phyloP scores from a whole-genome alignment of 108 stramenopile species.

The Nannochloropsis salina region DNA sequence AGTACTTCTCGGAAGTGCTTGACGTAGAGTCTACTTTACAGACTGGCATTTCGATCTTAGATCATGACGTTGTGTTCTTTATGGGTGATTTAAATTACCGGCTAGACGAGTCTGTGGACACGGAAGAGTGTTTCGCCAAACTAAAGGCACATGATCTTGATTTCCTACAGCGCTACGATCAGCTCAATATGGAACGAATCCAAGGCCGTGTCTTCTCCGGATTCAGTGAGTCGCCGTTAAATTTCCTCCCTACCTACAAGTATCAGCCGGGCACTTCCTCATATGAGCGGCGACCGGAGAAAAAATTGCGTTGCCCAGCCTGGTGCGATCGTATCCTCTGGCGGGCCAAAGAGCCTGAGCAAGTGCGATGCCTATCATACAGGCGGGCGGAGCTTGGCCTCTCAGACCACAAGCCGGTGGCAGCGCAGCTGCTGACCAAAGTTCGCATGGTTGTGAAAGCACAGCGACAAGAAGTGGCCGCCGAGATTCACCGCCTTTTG shows the following conservation, averaged over 20 bases:
- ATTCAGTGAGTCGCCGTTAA: slow-evolving; percentile 75
- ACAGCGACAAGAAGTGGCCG: slow-evolving; percentile 66
- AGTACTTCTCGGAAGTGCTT: slow-evolving; percentile 1
- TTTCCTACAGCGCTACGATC: slow-evolving; percentile 77
- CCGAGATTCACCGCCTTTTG: slow-evolving; percentile 64
- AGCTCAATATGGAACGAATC: slow-evolving; percentile 86
- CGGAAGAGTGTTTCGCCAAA: slow-evolving; percentile 62
- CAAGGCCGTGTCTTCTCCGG: slow-evolving; percentile 83
- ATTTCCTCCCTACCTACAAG: slow-evolving; percentile 93
- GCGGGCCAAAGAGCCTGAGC: slow-evolving; percentile 66
- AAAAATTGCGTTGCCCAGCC: slow-evolving; percentile 96
- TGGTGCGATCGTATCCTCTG: slow-evolving; percentile 99
- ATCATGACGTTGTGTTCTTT: slow-evolving; percentile 95
- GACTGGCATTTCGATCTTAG: slow-evolving; percentile 38
- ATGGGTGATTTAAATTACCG: slow-evolving; percentile 97
- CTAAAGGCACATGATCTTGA: slow-evolving; percentile 51
- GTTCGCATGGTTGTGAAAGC: slow-evolving; percentile 70
- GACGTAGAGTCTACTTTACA: neutral
- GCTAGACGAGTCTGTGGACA: slow-evolving; percentile 74
- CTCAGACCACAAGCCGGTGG: slow-evolving; percentile 98
- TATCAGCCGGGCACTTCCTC: slow-evolving; percentile 89
- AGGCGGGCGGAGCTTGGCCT: slow-evolving; percentile 67
- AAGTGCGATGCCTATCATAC: slow-evolving; percentile 76
- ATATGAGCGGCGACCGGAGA: slow-evolving; percentile 92
- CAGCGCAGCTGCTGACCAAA: slow-evolving; percentile 66